Evolutionary conservation across 768 basidiomycete species (phyloP).

Genomic region (Leucocoprinus sp.): DNA sequence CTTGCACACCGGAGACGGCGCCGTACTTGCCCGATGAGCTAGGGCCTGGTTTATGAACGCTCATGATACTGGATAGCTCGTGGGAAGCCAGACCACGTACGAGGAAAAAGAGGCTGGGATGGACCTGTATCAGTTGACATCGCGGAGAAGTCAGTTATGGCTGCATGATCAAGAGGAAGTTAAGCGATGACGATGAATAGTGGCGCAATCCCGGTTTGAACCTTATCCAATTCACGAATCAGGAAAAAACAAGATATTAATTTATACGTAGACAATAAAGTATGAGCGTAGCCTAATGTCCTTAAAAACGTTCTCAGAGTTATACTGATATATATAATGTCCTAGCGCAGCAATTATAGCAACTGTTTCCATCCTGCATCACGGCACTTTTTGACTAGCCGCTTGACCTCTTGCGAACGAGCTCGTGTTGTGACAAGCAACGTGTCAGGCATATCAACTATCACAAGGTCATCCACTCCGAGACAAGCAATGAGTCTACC

Average conservation of each 20-base stretch:
- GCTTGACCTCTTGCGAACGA: constrained; percentile 84
- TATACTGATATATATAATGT: not conserved
- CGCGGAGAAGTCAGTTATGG: not conserved
- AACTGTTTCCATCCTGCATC: constrained; percentile 70
- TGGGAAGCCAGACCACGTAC: constrained; percentile 3
- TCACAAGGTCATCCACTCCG: constrained; percentile 83
- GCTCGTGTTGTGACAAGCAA: constrained; percentile 83
- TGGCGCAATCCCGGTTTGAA: constrained; percentile 10
- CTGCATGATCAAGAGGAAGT: not conserved
- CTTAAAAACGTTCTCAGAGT: not conserved
- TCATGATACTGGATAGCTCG: constrained; percentile 3
- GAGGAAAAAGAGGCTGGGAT: constrained; percentile 9
- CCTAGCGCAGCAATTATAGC: constrained; percentile 33
- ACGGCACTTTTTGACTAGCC: constrained; percentile 72
- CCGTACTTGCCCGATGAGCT: constrained; percentile 1
- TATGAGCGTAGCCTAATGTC: not conserved
- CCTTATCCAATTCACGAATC: not conserved
- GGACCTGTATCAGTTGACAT: constrained; percentile 3
- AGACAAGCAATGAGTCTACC: constrained; percentile 76
- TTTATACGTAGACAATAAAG: not conserved
- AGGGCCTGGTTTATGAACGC: constrained; percentile 1
- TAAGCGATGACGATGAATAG: not conserved
- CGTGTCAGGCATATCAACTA: constrained; percentile 88
- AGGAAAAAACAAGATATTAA: not conserved
- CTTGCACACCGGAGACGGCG: not conserved